Percentiles rank a stretch among this genome's conserved stretches.
Conservation (phyloP, 2,329 filamentous ascomycete genomes). For the Lojkania enalia region DNA sequence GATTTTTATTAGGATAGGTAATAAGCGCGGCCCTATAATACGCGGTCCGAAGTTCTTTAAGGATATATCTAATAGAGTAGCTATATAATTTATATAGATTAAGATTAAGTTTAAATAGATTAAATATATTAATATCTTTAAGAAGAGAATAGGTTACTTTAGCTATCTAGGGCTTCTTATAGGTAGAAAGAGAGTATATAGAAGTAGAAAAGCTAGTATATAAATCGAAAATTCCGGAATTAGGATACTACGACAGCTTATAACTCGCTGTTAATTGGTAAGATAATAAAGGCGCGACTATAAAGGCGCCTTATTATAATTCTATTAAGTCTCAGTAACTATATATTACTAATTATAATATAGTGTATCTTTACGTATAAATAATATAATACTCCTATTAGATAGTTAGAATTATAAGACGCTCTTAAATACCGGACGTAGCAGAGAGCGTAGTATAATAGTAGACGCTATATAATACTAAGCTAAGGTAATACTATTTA, state of each 20-base stretch:
- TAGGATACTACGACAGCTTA: no score
- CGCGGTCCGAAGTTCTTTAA: not conserved
- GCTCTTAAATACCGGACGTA: no score
- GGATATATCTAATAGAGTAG: not conserved
- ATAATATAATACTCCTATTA: no score
- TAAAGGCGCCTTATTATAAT: constrained; percentile 4
- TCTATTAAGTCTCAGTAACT: constrained; percentile 6
- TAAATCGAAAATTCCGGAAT: no score
- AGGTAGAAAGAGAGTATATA: not conserved
- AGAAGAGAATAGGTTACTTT: not conserved
- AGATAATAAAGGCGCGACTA: constrained; percentile 4
- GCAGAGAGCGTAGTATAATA: no score
- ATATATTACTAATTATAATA: no score
- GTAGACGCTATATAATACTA: no score
- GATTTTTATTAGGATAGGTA: not conserved
- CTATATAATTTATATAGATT: constrained; percentile 1
- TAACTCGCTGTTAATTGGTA: no score
- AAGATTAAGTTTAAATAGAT: not conserved
- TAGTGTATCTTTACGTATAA: no score
- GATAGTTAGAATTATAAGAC: no score
- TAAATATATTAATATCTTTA: not conserved
- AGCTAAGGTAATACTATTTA: no score
- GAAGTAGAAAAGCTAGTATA: constrained; percentile 3
- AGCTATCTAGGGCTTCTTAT: not conserved
- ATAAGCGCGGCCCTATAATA: not conserved